These are phyloP conservation scores for Thalassiosira profunda DNA, from an alignment of 108 stramenopile genomes.

Conservation along the genomic window DNA sequence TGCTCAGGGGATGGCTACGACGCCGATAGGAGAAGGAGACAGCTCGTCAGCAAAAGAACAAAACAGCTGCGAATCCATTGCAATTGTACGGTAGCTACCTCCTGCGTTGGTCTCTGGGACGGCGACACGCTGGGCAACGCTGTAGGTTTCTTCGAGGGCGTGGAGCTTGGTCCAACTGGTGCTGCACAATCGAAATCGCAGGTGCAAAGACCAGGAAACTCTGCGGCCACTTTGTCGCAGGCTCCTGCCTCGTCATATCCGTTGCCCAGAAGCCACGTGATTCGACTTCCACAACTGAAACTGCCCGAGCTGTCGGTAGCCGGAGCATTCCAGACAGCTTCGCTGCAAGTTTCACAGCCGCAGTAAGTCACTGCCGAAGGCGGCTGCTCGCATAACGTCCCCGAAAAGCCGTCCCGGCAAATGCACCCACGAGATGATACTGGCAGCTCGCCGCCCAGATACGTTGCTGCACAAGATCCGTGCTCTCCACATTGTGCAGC, in stretches of 20 bases:
- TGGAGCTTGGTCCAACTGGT: background rate
- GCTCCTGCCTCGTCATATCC: constrained; percentile 1
- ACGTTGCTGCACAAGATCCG: constrained; percentile 50
- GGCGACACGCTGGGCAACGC: background rate
- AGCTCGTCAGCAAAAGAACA: too few relatives aligned
- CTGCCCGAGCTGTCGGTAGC: constrained; percentile 2
- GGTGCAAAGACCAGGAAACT: background rate
- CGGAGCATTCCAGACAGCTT: constrained; percentile 8
- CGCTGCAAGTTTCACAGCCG: constrained; percentile 14
- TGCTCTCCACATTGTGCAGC: constrained; percentile 57
- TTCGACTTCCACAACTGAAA: constrained; percentile 13
- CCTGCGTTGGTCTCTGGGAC: too few relatives aligned
- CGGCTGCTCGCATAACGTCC: constrained; percentile 43
- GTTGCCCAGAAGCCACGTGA: background rate
- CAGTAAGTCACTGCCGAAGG: constrained; percentile 38
- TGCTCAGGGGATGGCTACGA: too few relatives aligned
- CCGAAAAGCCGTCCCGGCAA: constrained; percentile 47
- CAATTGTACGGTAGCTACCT: too few relatives aligned
- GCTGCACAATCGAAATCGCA: constrained; percentile 1
- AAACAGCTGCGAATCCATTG: too few relatives aligned
- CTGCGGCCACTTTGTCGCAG: too few relatives aligned
- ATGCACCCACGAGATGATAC: constrained; percentile 34
- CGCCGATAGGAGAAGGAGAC: too few relatives aligned
- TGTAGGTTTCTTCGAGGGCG: background rate
- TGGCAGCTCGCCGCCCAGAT: constrained; percentile 47